A percentile compares a stretch with the other conserved stretches of the same genome.
Evolutionary conservation across 768 basidiomycete genomes (phyloP).

Genomic region (Hysterangium stoloniferum): DNA sequence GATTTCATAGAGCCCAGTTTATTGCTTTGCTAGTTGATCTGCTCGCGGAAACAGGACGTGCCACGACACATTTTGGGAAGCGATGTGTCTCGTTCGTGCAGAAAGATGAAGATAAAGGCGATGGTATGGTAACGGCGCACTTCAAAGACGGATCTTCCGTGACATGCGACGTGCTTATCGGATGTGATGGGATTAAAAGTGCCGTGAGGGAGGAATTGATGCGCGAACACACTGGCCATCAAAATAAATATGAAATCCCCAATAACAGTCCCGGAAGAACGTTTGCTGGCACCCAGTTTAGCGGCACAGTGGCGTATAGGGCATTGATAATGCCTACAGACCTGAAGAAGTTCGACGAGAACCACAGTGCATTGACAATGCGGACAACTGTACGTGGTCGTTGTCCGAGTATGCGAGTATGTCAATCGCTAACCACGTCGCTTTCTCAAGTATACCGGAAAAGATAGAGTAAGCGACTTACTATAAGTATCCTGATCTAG

Average conservation of each 20-base stretch:
- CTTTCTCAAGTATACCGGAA: conserved; percentile 1
- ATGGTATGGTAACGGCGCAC: background rate
- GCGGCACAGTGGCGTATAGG: conserved; percentile 9
- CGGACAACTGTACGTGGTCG: conserved; percentile 4
- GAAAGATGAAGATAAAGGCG: background rate
- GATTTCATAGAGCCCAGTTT: conserved; percentile 43
- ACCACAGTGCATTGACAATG: conserved; percentile 5
- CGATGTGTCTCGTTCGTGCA: conserved; percentile 20
- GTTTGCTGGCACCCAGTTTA: background rate
- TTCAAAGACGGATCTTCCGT: conserved; percentile 20
- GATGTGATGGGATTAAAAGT: conserved; percentile 28
- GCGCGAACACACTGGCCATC: conserved; percentile 7
- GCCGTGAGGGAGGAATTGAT: conserved; percentile 26
- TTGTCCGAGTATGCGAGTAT: background rate
- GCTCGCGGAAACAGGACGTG: conserved; percentile 17
- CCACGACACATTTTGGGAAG: conserved; percentile 25
- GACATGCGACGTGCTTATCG: conserved; percentile 25
- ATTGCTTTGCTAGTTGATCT: conserved; percentile 34
- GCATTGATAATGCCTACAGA: conserved; percentile 8
- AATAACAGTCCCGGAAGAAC: background rate
- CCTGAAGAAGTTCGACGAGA: background rate
- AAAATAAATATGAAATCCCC: too few species aligned
- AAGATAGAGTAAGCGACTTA: background rate
- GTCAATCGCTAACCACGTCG: background rate
- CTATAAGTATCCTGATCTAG: background rate